These are phyloP conservation scores for Quercus gilva DNA, from an alignment of 306 rosid genomes.

Conservation along the genomic window DNA sequence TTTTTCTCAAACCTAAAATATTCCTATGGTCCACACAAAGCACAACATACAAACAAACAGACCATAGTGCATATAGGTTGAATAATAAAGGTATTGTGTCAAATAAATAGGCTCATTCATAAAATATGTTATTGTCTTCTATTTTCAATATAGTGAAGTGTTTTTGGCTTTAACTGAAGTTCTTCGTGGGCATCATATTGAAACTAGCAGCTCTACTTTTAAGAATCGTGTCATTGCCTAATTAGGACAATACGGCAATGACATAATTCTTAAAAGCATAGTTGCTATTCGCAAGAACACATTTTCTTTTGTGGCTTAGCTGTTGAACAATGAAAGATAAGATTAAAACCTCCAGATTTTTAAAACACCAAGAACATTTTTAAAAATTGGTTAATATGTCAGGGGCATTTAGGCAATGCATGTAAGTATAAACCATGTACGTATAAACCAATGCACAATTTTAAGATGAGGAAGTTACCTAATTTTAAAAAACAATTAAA, in stretches of 20 bases:
- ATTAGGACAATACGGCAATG: conserved; percentile 50
- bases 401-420: no score
- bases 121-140: neutral
- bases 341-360: neutral
- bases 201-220: conserved; percentile 26
- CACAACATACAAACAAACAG: no score
- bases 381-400: no score
- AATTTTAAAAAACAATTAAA: no score
- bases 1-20: no score
- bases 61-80: no score
- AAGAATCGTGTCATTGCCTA: conserved; percentile 48
- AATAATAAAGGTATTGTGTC: neutral
- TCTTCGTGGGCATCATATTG: conserved; percentile 17
- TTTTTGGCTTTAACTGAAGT: conserved; percentile 22
- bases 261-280: conserved; percentile 22
- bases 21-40: no score
- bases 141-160: conserved; percentile 1
- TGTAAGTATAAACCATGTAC: no score
- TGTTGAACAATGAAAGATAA: conserved; percentile 7
- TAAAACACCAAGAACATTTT: neutral
- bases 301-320: neutral
- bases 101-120: neutral
- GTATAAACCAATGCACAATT: no score
- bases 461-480: no score
- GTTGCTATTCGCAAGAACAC: conserved; percentile 26